Percentiles rank a stretch among this genome's conserved stretches.
Evolutionary conservation across 225 moss, liverwort and hornwort species (phyloP).

Genomic region (Polytrichum formosum): DNA sequence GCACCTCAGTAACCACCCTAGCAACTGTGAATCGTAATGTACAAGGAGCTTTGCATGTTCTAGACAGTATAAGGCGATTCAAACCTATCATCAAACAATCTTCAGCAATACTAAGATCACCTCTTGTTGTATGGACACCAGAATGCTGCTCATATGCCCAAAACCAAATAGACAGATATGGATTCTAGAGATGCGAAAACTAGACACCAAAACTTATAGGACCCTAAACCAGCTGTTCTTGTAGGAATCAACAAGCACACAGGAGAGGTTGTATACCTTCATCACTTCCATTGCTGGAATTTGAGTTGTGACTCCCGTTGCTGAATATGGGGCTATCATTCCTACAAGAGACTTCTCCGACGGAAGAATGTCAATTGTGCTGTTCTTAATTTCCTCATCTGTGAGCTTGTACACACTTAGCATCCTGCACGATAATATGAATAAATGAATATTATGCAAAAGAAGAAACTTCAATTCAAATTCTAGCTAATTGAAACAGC

Average conservation of each 20-base stretch:
- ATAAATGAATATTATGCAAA: too few species aligned
- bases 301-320: slow-evolving; percentile 28
- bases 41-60: background rate
- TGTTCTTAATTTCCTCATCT: slow-evolving; percentile 73
- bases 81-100: too few species aligned
- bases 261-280: slow-evolving; percentile 54
- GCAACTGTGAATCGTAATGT: background rate
- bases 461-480: too few species aligned
- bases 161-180: background rate
- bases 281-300: slow-evolving; percentile 82
- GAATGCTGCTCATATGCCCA: background rate
- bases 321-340: slow-evolving; percentile 32
- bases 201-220: too few species aligned
- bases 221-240: too few species aligned
- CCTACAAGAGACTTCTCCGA: slow-evolving; percentile 52
- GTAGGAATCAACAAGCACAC: too few species aligned
- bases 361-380: slow-evolving; percentile 66
- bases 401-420: slow-evolving; percentile 76
- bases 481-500: too few species aligned
- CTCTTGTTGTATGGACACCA: background rate
- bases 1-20: slow-evolving; percentile 12
- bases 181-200: too few species aligned
- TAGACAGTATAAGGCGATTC: too few species aligned
- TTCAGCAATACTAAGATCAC: too few species aligned
- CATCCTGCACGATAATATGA: slow-evolving; percentile 44